A percentile compares a stretch with the other conserved stretches of the same genome.
Evolutionary conservation across 1,284 basidiomycete species (phyloP).

Genomic region (Farysia itapuensis): DNA sequence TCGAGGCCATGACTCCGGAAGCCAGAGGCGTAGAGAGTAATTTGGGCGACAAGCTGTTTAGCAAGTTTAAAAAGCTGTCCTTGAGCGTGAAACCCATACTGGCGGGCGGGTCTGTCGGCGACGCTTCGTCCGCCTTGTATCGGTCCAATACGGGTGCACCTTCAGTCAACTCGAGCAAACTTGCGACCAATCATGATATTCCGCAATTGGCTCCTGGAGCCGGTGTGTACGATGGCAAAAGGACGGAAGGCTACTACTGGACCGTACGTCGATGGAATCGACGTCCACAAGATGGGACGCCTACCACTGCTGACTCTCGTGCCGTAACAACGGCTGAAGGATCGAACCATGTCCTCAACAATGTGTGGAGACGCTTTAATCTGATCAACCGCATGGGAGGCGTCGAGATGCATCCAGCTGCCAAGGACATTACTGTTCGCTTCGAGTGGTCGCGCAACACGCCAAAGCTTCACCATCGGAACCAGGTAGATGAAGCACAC

Average conservation of each 20-base stretch:
- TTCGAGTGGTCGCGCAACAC: slow-evolving; percentile 55
- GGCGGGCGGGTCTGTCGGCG: background rate
- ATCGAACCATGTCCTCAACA: slow-evolving; percentile 34
- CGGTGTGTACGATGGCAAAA: slow-evolving; percentile 22
- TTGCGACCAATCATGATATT: slow-evolving; percentile 8
- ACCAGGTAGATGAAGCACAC: slow-evolving; percentile 11
- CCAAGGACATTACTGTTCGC: slow-evolving; percentile 34
- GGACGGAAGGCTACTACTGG: slow-evolving; percentile 53
- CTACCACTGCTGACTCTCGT: background rate
- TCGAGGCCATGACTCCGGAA: slow-evolving; percentile 50
- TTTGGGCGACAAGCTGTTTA: slow-evolving; percentile 43
- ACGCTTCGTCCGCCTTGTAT: background rate
- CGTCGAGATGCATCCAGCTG: slow-evolving; percentile 35
- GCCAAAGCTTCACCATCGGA: slow-evolving; percentile 1
- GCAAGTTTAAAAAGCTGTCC: slow-evolving; percentile 44
- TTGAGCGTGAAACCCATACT: slow-evolving; percentile 13
- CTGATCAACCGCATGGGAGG: slow-evolving; percentile 38
- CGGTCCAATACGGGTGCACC: slow-evolving; percentile 7
- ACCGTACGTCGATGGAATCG: slow-evolving; percentile 48
- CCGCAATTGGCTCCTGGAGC: slow-evolving; percentile 40
- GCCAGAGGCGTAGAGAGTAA: slow-evolving; percentile 33
- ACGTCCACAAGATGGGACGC: slow-evolving; percentile 12
- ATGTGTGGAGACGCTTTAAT: slow-evolving; percentile 52
- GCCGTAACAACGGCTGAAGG: slow-evolving; percentile 4
- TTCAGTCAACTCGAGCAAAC: background rate